A percentile compares a stretch with the other conserved stretches of the same genome.
These are phyloP conservation scores for Xylaria venustula DNA, from an alignment of 495 filamentous ascomycete genomes.

Conservation along the genomic window DNA sequence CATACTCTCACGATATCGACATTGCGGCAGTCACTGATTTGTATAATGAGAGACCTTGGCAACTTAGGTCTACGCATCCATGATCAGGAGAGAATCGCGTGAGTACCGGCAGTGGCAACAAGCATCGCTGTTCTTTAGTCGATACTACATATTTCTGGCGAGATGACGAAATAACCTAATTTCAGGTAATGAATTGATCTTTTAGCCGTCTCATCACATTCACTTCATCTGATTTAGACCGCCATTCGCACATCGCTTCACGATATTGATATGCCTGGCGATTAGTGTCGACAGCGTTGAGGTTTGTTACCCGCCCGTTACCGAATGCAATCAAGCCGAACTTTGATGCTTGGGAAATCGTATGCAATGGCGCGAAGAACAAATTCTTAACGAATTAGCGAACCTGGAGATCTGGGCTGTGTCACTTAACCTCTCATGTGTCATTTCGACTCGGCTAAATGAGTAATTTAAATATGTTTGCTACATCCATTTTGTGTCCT, in stretches of 20 bases:
- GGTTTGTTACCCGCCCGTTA: slow-evolving; percentile 26
- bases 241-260: slow-evolving; percentile 19
- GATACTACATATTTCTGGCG: slow-evolving; percentile 72
- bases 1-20: slow-evolving; percentile 68
- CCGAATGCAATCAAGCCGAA: slow-evolving; percentile 34
- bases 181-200: too few species aligned
- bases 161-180: too few species aligned
- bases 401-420: slow-evolving; percentile 16
- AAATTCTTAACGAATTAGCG: slow-evolving; percentile 29
- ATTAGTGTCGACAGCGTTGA: slow-evolving; percentile 38
- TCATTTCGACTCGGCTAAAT: slow-evolving; percentile 22
- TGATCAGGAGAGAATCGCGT: slow-evolving; percentile 53
- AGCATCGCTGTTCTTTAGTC: slow-evolving; percentile 47
- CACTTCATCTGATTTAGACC: slow-evolving; percentile 30
- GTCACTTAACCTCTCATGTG: slow-evolving; percentile 24
- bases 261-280: slow-evolving; percentile 30
- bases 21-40: slow-evolving; percentile 72
- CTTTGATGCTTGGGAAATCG: slow-evolving; percentile 33
- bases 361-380: slow-evolving; percentile 40
- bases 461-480: slow-evolving; percentile 17
- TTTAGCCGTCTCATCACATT: too few species aligned
- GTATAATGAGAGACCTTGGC: slow-evolving; percentile 64
- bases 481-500: slow-evolving; percentile 31
- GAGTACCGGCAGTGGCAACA: slow-evolving; percentile 63
- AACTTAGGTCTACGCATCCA: slow-evolving; percentile 61